Percentiles rank a stretch among this genome's conserved stretches.
These are phyloP conservation scores for Monilinia vaccinii-corymbosi DNA, from an alignment of 2,329 filamentous ascomycete genomes.

Conservation along the genomic window DNA sequence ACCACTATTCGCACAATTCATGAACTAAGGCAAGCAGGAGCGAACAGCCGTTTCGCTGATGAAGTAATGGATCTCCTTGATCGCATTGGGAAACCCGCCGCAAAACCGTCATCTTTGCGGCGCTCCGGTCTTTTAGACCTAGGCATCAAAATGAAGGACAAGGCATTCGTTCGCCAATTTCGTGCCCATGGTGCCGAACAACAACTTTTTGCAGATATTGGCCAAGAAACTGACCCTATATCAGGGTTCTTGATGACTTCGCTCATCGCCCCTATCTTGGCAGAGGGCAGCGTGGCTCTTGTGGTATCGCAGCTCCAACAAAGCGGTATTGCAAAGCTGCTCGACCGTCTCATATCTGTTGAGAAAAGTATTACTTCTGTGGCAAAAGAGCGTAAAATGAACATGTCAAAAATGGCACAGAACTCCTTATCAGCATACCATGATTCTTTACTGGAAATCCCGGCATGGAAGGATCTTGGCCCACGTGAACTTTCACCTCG, in stretches of 20 bases:
- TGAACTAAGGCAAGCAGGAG: conserved; percentile 55
- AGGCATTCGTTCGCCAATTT: conserved; percentile 59
- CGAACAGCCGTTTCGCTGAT: conserved; percentile 56
- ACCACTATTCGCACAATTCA: conserved; percentile 52
- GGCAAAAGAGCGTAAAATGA: conserved; percentile 55
- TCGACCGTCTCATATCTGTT: conserved; percentile 45
- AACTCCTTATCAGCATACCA: conserved; percentile 47
- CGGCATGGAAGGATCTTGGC: conserved; percentile 50
- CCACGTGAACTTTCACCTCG: conserved; percentile 50
- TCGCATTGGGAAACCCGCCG: conserved; percentile 44
- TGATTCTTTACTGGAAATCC: conserved; percentile 40
- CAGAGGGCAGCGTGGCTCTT: conserved; percentile 50
- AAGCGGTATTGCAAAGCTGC: conserved; percentile 44
- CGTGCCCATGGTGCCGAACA: conserved; percentile 64
- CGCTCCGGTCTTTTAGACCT: conserved; percentile 52
- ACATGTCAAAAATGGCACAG: conserved; percentile 59
- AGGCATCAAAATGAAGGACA: conserved; percentile 49
- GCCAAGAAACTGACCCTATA: conserved; percentile 49
- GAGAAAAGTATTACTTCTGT: conserved; percentile 49
- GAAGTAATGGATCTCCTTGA: conserved; percentile 56
- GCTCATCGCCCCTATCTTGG: conserved; percentile 53
- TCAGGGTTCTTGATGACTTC: conserved; percentile 56
- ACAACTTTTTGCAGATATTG: conserved; percentile 54
- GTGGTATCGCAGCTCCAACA: conserved; percentile 47
- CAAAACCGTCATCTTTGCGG: conserved; percentile 41